A percentile compares a stretch with the other conserved stretches of the same genome.
Conservation (phyloP, 306 rosid species). For the Pyrus bretschneideri region DNA sequence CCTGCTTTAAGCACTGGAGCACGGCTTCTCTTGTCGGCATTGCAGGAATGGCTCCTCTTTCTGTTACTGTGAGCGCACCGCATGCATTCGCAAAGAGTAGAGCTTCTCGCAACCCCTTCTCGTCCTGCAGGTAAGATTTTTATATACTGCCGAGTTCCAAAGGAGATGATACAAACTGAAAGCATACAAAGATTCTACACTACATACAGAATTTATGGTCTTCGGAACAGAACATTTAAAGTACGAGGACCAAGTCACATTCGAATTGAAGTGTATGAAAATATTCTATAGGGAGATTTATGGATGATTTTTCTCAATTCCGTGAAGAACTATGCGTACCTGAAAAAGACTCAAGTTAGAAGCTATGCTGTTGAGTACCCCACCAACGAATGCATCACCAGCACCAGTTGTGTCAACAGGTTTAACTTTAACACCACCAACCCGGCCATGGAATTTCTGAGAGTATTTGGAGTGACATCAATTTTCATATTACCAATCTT, state of each 20-base stretch:
- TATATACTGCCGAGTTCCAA: no score
- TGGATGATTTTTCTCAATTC: background rate
- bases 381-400: constrained; percentile 93
- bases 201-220: background rate
- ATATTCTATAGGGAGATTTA: background rate
- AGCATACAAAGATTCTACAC: background rate
- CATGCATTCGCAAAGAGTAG: constrained; percentile 68
- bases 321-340: constrained; percentile 35
- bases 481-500: background rate
- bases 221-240: background rate
- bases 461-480: constrained; percentile 10
- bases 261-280: background rate
- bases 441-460: constrained; percentile 79
- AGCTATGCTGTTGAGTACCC: constrained; percentile 58
- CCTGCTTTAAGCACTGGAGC: constrained; percentile 42
- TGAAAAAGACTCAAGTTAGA: constrained; percentile 45
- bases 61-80: constrained; percentile 79
- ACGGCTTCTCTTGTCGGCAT: constrained; percentile 65
- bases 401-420: constrained; percentile 94
- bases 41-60: constrained; percentile 87
- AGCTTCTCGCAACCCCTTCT: constrained; percentile 51
- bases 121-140: constrained; percentile 44
- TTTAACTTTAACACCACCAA: constrained; percentile 61
- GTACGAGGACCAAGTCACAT: background rate
- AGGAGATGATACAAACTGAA: background rate